These are phyloP conservation scores for Pleoardoris graminearum DNA, from an alignment of 2,329 filamentous ascomycete species.

Conservation along the genomic window DNA sequence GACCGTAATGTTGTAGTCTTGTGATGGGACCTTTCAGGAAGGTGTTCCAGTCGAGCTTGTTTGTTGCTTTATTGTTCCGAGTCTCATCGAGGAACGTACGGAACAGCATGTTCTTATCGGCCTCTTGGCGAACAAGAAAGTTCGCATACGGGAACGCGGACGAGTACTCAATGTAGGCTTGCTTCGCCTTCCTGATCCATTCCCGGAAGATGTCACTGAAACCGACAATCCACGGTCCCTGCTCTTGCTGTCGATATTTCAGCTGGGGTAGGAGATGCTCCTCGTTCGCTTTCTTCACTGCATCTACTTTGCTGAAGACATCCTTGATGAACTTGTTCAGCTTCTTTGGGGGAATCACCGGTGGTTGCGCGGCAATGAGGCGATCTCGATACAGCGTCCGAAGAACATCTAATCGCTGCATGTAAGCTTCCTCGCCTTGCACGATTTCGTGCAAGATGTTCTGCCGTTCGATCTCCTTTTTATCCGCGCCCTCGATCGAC, in stretches of 20 bases:
- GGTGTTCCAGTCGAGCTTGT: constrained; percentile 88
- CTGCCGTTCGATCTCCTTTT: constrained; percentile 89
- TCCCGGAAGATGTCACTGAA: constrained; percentile 98
- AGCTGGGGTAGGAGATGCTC: constrained; percentile 89
- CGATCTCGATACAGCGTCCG: constrained; percentile 83
- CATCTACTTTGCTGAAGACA: constrained; percentile 90
- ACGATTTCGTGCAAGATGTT: constrained; percentile 96
- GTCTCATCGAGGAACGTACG: constrained; percentile 81
- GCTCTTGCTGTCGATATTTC: constrained; percentile 95
- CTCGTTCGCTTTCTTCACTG: constrained; percentile 87
- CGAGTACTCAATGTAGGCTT: constrained; percentile 90
- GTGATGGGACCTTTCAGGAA: constrained; percentile 94
- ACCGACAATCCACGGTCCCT: constrained; percentile 90
- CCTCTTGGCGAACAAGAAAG: constrained; percentile 81
- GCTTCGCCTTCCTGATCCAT: constrained; percentile 93
- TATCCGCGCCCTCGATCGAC: constrained; percentile 69
- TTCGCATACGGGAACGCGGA: constrained; percentile 82
- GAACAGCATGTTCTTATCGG: constrained; percentile 83
- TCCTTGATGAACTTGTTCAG: constrained; percentile 77
- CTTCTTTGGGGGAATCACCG: constrained; percentile 78
- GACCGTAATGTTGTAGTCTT: constrained; percentile 83
- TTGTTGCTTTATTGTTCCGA: constrained; percentile 75
- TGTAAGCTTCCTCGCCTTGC: constrained; percentile 87
- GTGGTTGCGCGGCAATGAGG: constrained; percentile 70
- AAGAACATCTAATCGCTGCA: constrained; percentile 85